A percentile compares a stretch with the other conserved stretches of the same genome.
Conservation (phyloP, 164 flowering plant species). For the Vitis cinerea region DNA sequence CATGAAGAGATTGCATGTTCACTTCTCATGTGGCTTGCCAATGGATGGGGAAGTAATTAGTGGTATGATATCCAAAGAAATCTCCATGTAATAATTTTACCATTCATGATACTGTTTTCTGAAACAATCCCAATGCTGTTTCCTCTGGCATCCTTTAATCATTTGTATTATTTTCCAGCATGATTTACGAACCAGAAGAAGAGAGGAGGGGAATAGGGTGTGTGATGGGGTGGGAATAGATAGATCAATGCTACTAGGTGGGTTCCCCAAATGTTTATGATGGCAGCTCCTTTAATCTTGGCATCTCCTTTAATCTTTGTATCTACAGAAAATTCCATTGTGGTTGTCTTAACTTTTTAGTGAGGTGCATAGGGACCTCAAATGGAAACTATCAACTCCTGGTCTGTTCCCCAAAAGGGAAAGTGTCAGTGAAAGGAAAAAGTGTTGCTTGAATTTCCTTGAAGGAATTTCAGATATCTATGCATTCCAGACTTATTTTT, state of each 20-base stretch:
- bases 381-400: neutral
- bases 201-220: neutral
- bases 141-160: neutral
- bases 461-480: no score
- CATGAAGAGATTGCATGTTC: constrained; percentile 88
- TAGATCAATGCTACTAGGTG: no score
- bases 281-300: neutral
- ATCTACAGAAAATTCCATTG: neutral
- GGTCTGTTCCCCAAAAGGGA: neutral
- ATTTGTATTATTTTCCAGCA: neutral
- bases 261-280: neutral
- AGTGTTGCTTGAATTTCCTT: neutral
- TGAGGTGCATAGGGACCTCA: neutral
- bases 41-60: constrained; percentile 79
- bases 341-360: neutral
- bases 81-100: no score
- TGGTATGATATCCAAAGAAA: constrained; percentile 41
- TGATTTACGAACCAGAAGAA: neutral
- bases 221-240: no score
- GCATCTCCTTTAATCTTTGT: neutral
- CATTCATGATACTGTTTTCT: neutral
- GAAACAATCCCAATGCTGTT: neutral
- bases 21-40: constrained; percentile 90
- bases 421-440: neutral
- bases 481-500: neutral